Base-by-base conservation (phyloP, 768 basidiomycete species). In the Naganishia vaughanmartiniae region DNA sequence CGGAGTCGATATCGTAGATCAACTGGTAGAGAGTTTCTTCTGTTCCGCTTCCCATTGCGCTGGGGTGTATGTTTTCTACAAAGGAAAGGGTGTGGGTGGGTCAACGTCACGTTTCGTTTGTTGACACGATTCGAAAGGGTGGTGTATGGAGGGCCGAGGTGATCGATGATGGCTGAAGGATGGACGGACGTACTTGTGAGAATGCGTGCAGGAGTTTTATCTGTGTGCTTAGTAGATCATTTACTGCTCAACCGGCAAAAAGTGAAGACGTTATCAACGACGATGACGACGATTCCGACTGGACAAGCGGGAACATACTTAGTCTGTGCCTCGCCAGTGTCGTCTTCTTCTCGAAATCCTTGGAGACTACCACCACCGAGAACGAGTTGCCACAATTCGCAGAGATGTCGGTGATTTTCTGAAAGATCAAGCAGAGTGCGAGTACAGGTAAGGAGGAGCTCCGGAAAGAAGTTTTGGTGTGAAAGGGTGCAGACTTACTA, bases 301-400 rank as follows among this genome's bases (percentile, higher is more conserved):
- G 45, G 15, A 17, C 31, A 42, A 24, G 1, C 2, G 7, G 14
- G 15, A 19, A 75, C 79, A 57, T 42, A 79, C 79, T 75, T 19
- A 80, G 67, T 70, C 79, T 80, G 72, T 80, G 79, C 67, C 79
- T 72, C 17, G 76, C 76, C 46, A 80, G 53, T 14, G 77, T 79
- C 67, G 76, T 76, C 72, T 79, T 80, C 65, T 75, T 76, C 19
- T 74, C 74, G 66, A 80, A 80, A 55, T 74, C 76, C 15, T 73
- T 73, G n/a, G 78, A 79, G 9, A 80, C 79, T 24, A 80, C 73
- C 7, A 74, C 76, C 17, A 80, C 70, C 2, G 78, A 76, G 60
- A 73, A 80, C 3, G 77, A 78, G 11, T 77, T 77, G 11, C 79
- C 79, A 74, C 79, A 80, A 45, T 80, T 80, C 4, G 78, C 79